These are phyloP conservation scores for Saccharata proteae DNA, from an alignment of 2,329 filamentous ascomycete genomes.

Conservation along the genomic window DNA sequence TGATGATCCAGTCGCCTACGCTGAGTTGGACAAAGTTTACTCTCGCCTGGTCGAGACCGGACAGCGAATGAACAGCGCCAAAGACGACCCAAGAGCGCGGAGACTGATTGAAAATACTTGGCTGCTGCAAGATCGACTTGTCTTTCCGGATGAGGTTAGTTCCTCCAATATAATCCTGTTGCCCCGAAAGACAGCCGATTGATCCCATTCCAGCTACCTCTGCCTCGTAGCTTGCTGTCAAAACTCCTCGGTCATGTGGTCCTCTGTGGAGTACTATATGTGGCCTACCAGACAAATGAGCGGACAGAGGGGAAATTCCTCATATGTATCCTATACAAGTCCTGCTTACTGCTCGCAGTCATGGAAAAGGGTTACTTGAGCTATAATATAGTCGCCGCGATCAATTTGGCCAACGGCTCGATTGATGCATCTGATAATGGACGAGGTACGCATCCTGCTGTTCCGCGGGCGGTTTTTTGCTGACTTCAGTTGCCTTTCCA, in stretches of 20 bases:
- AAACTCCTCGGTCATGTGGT: constrained; percentile 65
- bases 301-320: constrained; percentile 67
- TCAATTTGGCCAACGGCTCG: constrained; percentile 52
- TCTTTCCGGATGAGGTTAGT: constrained; percentile 58
- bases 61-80: constrained; percentile 71
- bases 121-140: constrained; percentile 69
- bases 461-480: neutral
- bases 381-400: constrained; percentile 64
- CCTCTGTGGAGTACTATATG: constrained; percentile 71
- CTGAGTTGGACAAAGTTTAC: constrained; percentile 63
- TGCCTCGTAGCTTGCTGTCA: constrained; percentile 39
- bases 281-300: constrained; percentile 64
- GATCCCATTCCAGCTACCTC: neutral
- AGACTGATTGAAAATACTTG: constrained; percentile 68
- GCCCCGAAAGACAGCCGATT: no score
- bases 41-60: constrained; percentile 62
- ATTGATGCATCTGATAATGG: constrained; percentile 66
- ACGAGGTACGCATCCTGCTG: constrained; percentile 40
- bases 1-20: constrained; percentile 74
- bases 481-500: constrained; percentile 11
- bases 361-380: constrained; percentile 50
- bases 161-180: constrained; percentile 13
- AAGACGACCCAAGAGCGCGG: constrained; percentile 59
- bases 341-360: constrained; percentile 65
- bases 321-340: constrained; percentile 72